Base-by-base conservation (phyloP, 352 stramenopile genomes). In the Globisporangium cylindrosporum region DNA sequence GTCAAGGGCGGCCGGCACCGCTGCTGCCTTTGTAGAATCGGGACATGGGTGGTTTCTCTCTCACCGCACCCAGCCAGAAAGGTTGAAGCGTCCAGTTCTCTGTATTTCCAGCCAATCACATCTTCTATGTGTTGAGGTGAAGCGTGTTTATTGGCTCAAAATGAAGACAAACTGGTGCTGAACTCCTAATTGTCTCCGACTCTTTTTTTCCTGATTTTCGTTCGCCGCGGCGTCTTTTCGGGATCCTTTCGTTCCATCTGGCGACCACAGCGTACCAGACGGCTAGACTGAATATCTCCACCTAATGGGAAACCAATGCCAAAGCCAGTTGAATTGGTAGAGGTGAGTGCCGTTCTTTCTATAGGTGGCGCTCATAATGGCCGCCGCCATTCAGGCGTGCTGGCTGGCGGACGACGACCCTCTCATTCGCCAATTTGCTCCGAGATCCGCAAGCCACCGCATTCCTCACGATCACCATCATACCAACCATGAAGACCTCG, bases 401-500 rank as follows among this genome's bases (percentile, higher is more conserved):
- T 41, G 4, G 15, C 18, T 59, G 27, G 54, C 54, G 41, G 54
- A 25, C 48, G 54, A 25, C 48, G 29, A 59, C 3, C 53, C 29
- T n/a, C 27, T 59, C 54, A 59, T 41, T 59, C 54, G 15, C 54
- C 54, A 59, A 25, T 59, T 59, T 41, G 14, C 54, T 36, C 18
- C 25, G 14, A 59, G 54, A 29, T 15, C 27, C 25, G 5, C 53
- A 59, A 59, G 54, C 54, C 25, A 41, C 36, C 34, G 7, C 34
- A 0, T 41, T 41, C 9, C 2, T 41, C 34, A 41, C 34, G 29
- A 32, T 4, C 54, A 24, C 34, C 27, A 8, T 10, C 27, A 18
- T 15, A 59, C 15, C n/a, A 34, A 54, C 48, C 32, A 79, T 79
- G 73, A 77, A 79, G 73, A 69, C 68, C 38, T 49, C 15, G 43